These are phyloP conservation scores for Chamaenerion angustifolium DNA, from an alignment of 345 rosid species.

Conservation along the genomic window DNA sequence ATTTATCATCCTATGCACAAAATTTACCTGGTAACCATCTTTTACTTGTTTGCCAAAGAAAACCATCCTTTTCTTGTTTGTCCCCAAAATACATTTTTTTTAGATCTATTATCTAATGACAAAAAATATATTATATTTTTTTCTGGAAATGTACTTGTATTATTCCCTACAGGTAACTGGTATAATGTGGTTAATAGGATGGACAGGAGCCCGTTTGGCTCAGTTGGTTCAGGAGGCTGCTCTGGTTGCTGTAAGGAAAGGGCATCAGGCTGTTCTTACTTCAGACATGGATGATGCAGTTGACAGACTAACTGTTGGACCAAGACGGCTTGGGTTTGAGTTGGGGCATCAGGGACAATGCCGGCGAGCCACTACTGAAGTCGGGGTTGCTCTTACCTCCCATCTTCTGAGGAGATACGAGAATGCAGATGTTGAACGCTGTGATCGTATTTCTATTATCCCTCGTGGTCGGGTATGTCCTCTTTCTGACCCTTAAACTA, in stretches of 20 bases:
- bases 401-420: conserved; percentile 69
- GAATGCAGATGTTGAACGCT: conserved; percentile 62
- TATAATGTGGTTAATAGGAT: conserved; percentile 28
- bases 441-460: conserved; percentile 76
- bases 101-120: too few relatives aligned
- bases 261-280: conserved; percentile 52
- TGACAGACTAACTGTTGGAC: conserved; percentile 93
- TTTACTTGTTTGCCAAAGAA: not conserved
- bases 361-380: conserved; percentile 84
- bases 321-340: conserved; percentile 63
- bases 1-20: conserved; percentile 63
- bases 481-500: conserved; percentile 16
- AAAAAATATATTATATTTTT: too few relatives aligned
- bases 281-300: conserved; percentile 88
- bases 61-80: too few relatives aligned
- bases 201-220: conserved; percentile 87
- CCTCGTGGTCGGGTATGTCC: conserved; percentile 74
- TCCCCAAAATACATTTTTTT: too few relatives aligned
- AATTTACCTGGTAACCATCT: conserved; percentile 66
- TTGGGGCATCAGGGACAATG: conserved; percentile 78
- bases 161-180: too few relatives aligned
- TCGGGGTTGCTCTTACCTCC: conserved; percentile 82
- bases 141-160: too few relatives aligned
- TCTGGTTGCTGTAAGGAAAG: conserved; percentile 83
- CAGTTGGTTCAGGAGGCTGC: conserved; percentile 93